A percentile compares a stretch with the other conserved stretches of the same genome.
These are phyloP conservation scores for Penicillium sp. DNA, from an alignment of 2,329 filamentous ascomycete species.

Conservation along the genomic window DNA sequence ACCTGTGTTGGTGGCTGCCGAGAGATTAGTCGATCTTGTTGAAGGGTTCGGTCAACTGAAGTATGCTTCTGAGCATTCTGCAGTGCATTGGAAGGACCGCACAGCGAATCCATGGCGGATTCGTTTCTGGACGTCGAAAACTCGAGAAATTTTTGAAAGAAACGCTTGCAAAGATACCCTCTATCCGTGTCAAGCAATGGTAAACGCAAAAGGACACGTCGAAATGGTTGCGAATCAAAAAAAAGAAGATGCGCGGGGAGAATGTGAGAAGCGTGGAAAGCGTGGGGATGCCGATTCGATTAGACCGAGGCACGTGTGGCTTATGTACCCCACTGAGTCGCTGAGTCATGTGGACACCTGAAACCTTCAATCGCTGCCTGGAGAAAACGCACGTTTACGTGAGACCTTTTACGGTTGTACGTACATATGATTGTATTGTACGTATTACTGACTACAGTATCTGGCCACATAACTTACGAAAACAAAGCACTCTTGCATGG, in stretches of 20 bases:
- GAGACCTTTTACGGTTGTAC: too few relatives aligned
- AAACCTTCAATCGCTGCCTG: too few relatives aligned
- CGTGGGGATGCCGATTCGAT: neutral
- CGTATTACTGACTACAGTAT: too few relatives aligned
- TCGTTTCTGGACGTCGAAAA: neutral
- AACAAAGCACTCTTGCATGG: too few relatives aligned
- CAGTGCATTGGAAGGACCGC: slow-evolving; percentile 73
- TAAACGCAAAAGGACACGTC: too few relatives aligned
- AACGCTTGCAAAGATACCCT: neutral
- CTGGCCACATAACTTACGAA: too few relatives aligned
- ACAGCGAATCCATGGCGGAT: slow-evolving; percentile 63
- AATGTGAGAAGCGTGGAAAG: neutral
- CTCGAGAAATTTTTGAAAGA: neutral
- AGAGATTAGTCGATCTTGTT: slow-evolving; percentile 67
- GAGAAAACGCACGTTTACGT: too few relatives aligned
- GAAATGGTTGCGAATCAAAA: neutral
- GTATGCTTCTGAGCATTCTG: slow-evolving; percentile 72
- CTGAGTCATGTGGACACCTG: neutral
- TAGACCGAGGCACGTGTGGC: slow-evolving; percentile 2
- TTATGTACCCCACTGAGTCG: neutral
- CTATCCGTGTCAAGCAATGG: too few relatives aligned
- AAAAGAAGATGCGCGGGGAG: neutral
- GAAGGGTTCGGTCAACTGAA: slow-evolving; percentile 66
- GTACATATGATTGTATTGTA: too few relatives aligned
- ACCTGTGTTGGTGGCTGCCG: slow-evolving; percentile 59